These are phyloP conservation scores for Phellinidium pouzarii DNA, from an alignment of 1,284 basidiomycete genomes.

Conservation along the genomic window DNA sequence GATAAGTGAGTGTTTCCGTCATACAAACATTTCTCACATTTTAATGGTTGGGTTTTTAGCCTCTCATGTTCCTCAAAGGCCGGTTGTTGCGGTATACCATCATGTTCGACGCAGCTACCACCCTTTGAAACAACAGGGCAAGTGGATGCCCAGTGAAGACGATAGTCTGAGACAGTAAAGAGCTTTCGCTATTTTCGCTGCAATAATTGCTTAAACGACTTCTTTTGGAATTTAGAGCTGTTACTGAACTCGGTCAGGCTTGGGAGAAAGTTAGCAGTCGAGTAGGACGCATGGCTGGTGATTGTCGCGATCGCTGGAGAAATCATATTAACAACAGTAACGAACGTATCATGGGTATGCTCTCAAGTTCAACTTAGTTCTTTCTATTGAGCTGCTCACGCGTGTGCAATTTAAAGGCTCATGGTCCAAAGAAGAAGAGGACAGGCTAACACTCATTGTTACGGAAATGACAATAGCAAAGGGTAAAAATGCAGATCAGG, in stretches of 20 bases:
- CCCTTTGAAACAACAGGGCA: constrained; percentile 59
- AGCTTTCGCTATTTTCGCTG: constrained; percentile 8
- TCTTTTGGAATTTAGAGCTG: constrained; percentile 40
- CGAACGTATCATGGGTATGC: constrained; percentile 43
- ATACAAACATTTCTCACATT: constrained; percentile 10
- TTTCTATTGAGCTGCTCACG: not conserved
- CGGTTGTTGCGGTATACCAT: constrained; percentile 77
- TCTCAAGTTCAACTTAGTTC: constrained; percentile 1
- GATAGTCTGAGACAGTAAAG: constrained; percentile 52
- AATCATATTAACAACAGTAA: constrained; percentile 67
- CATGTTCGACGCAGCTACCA: constrained; percentile 65
- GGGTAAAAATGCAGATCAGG: constrained; percentile 63
- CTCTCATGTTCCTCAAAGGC: constrained; percentile 59
- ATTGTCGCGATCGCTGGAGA: constrained; percentile 79
- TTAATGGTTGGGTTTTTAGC: constrained; percentile 36
- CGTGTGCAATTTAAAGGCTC: constrained; percentile 32
- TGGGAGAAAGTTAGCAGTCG: constrained; percentile 69
- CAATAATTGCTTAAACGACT: constrained; percentile 1
- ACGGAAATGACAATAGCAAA: constrained; percentile 62
- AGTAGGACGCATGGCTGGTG: constrained; percentile 67
- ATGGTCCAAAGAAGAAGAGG: constrained; percentile 73
- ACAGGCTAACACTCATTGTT: constrained; percentile 62
- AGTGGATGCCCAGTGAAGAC: constrained; percentile 68
- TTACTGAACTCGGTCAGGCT: constrained; percentile 60
- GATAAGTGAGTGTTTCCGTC: constrained; percentile 47